These are phyloP conservation scores for Euphorbia tirucalli DNA, from an alignment of 345 rosid species.

Conservation along the genomic window DNA sequence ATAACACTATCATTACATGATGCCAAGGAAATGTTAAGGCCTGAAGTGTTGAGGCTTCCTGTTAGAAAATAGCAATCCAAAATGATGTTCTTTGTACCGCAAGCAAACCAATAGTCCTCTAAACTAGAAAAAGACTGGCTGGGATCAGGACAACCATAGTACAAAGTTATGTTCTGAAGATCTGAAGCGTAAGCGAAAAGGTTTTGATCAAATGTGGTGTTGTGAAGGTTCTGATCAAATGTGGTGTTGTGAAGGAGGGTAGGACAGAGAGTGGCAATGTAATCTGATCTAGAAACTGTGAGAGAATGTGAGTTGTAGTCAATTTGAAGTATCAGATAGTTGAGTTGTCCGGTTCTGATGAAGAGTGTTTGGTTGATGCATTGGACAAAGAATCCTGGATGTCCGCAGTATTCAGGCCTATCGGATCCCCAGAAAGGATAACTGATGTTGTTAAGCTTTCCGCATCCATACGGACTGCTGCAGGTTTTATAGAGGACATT, in stretches of 20 bases:
- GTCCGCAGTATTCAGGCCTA: constrained; percentile 27
- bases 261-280: constrained; percentile 19
- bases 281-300: constrained; percentile 28
- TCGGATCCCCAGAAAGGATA: constrained; percentile 39
- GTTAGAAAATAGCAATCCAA: too few species aligned
- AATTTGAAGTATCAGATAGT: constrained; percentile 24
- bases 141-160: constrained; percentile 20
- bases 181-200: not conserved
- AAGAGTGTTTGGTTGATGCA: constrained; percentile 14
- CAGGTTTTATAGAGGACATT: constrained; percentile 15
- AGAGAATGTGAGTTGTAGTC: not conserved
- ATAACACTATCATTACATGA: constrained; percentile 10
- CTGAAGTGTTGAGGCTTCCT: too few species aligned
- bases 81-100: too few species aligned
- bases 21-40: too few species aligned
- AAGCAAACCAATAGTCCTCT: too few species aligned
- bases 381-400: constrained; percentile 19
- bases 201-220: too few species aligned
- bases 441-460: constrained; percentile 12
- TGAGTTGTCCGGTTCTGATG: constrained; percentile 25
- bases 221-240: too few species aligned
- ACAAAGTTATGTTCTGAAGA: constrained; percentile 17
- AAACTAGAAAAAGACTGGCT: too few species aligned
- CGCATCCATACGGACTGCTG: constrained; percentile 22
- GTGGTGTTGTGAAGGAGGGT: not conserved